These are phyloP conservation scores for Orbilia quercus DNA, from an alignment of 2,329 filamentous ascomycete genomes.

Conservation along the genomic window DNA sequence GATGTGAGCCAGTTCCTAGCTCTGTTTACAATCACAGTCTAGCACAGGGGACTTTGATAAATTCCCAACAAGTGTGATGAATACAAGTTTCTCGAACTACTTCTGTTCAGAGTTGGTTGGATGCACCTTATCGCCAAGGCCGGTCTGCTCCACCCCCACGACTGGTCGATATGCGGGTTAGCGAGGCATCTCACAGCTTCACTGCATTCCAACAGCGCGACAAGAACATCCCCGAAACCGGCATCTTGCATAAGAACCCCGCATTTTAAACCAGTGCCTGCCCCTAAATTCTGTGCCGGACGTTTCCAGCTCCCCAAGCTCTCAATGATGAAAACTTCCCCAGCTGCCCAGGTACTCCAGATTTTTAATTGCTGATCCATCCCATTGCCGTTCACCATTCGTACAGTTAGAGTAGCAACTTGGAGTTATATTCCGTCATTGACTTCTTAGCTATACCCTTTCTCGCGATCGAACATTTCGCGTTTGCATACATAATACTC, in stretches of 20 bases:
- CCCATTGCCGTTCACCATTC: slow-evolving; percentile 19
- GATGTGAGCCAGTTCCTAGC: too few relatives aligned
- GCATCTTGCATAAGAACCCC: slow-evolving; percentile 39
- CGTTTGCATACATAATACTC: slow-evolving; percentile 16
- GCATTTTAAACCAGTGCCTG: slow-evolving; percentile 31
- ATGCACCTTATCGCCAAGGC: slow-evolving; percentile 10
- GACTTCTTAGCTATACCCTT: slow-evolving; percentile 6
- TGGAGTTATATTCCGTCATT: slow-evolving; percentile 31
- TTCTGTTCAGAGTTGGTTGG: too few relatives aligned
- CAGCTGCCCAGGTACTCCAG: too few relatives aligned
- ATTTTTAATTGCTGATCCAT: slow-evolving; percentile 30
- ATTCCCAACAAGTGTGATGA: too few relatives aligned
- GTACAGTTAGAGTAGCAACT: slow-evolving; percentile 21
- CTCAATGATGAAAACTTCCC: slow-evolving; percentile 9
- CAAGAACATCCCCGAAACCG: slow-evolving; percentile 43
- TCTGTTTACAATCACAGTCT: too few relatives aligned
- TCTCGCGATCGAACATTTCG: neutral
- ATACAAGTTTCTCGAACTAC: too few relatives aligned
- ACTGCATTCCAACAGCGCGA: slow-evolving; percentile 18
- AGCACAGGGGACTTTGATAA: too few relatives aligned
- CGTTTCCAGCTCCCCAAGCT: neutral
- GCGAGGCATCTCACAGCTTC: slow-evolving; percentile 46
- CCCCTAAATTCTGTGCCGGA: slow-evolving; percentile 30
- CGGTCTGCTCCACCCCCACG: slow-evolving; percentile 42
- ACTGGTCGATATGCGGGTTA: slow-evolving; percentile 36